phyloP scores from a whole-genome alignment of 1,284 basidiomycete genomes.

The Sporisorium scitamineum region DNA sequence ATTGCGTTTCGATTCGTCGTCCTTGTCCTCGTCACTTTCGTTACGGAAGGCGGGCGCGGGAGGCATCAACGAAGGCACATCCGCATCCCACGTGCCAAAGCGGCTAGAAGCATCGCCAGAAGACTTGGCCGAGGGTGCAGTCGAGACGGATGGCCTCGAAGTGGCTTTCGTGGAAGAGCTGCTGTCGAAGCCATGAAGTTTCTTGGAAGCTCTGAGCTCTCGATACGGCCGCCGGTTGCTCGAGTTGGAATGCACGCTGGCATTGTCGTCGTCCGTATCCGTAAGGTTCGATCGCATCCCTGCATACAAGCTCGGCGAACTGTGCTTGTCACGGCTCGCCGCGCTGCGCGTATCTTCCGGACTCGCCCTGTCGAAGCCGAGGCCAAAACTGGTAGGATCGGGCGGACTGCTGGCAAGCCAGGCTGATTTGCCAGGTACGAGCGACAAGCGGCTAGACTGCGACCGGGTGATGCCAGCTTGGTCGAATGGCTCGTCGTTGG shows the following conservation, averaged over 20 bases:
- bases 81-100: constrained; percentile 40
- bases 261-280: constrained; percentile 48
- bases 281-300: constrained; percentile 23
- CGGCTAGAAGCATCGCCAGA: constrained; percentile 8
- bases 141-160: constrained; percentile 10
- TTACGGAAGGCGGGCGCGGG: constrained; percentile 46
- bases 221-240: constrained; percentile 44
- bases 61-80: constrained; percentile 41
- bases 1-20: constrained; percentile 22
- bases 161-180: constrained; percentile 13
- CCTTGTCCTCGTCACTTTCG: constrained; percentile 19
- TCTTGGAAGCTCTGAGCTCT: constrained; percentile 40
- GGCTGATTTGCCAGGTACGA: constrained; percentile 37
- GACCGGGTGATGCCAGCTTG: constrained; percentile 34
- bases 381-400: constrained; percentile 49
- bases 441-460: constrained; percentile 40
- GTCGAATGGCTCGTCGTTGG: constrained; percentile 1
- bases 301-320: constrained; percentile 10
- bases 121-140: constrained; percentile 8
- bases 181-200: constrained; percentile 37
- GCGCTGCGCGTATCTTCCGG: constrained; percentile 32
- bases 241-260: constrained; percentile 43
- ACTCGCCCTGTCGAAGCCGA: constrained; percentile 46
- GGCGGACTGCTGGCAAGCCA: constrained; percentile 54
- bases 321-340: constrained; percentile 12